Conservation (phyloP, 1,284 basidiomycete genomes). For the Cryptococcus sp. region DNA sequence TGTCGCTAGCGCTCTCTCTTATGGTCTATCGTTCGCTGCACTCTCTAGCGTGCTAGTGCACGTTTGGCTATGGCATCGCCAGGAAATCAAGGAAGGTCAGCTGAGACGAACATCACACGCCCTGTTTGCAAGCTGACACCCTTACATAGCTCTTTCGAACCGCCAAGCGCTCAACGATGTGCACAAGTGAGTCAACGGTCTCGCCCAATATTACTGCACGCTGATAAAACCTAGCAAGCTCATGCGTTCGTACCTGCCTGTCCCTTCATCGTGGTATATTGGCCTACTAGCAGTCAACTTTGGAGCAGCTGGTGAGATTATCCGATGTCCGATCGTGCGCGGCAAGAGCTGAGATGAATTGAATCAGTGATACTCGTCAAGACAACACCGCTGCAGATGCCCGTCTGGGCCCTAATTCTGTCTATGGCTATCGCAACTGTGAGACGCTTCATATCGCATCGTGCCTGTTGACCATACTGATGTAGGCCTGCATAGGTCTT, state of each 20-base stretch:
- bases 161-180: slow-evolving; percentile 45
- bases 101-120: neutral
- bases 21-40: slow-evolving; percentile 56
- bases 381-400: slow-evolving; percentile 56
- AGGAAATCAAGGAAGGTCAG: slow-evolving; percentile 54
- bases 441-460: slow-evolving; percentile 3
- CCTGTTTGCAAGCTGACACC: slow-evolving; percentile 1
- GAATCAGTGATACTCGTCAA: slow-evolving; percentile 52
- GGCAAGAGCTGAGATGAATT: neutral
- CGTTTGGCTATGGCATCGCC: slow-evolving; percentile 58
- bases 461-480: neutral
- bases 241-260: slow-evolving; percentile 47
- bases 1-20: slow-evolving; percentile 44
- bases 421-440: slow-evolving; percentile 55
- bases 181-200: slow-evolving; percentile 44
- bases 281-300: slow-evolving; percentile 47
- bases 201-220: neutral
- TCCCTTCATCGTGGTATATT: slow-evolving; percentile 53
- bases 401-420: slow-evolving; percentile 56
- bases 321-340: neutral
- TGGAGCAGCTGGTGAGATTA: slow-evolving; percentile 39
- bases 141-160: slow-evolving; percentile 46
- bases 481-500: slow-evolving; percentile 35
- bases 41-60: slow-evolving; percentile 57
- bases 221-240: slow-evolving; percentile 35